phyloP scores from a whole-genome alignment of 2,329 filamentous ascomycete genomes.

The Davidsoniella neocaledoniae region DNA sequence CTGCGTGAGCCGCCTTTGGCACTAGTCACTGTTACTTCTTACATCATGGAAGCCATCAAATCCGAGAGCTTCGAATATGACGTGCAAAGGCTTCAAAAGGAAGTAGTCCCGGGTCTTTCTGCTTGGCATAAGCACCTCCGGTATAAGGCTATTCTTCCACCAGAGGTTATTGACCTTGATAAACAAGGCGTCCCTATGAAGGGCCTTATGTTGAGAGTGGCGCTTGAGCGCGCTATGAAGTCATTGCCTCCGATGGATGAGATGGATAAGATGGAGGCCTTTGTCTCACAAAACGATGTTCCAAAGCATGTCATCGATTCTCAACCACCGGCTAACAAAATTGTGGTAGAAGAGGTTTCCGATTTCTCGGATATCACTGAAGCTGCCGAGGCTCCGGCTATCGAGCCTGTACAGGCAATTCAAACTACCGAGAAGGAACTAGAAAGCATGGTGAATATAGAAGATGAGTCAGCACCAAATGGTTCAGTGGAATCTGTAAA shows the following conservation, averaged over 20 bases:
- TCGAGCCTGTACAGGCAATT: too few species aligned
- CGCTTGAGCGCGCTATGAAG: conserved; percentile 5
- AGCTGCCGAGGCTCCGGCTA: too few species aligned
- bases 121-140: conserved; percentile 8
- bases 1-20: conserved; percentile 45
- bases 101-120: conserved; percentile 23
- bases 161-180: conserved; percentile 1
- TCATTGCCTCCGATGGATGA: conserved; percentile 3
- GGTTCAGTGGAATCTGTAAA: too few species aligned
- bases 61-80: conserved; percentile 34
- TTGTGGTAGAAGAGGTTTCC: too few species aligned
- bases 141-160: conserved; percentile 8
- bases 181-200: conserved; percentile 6
- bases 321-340: too few species aligned
- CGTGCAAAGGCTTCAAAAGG: conserved; percentile 25
- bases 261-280: neutral
- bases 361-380: too few species aligned
- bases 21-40: conserved; percentile 35
- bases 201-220: conserved; percentile 3
- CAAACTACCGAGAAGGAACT: neutral
- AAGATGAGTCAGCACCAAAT: too few species aligned
- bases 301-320: neutral
- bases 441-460: neutral
- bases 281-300: neutral
- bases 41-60: conserved; percentile 40